Evolutionary conservation across 768 basidiomycete species (phyloP).

Genomic region (Fomitopsis pulvina): DNA sequence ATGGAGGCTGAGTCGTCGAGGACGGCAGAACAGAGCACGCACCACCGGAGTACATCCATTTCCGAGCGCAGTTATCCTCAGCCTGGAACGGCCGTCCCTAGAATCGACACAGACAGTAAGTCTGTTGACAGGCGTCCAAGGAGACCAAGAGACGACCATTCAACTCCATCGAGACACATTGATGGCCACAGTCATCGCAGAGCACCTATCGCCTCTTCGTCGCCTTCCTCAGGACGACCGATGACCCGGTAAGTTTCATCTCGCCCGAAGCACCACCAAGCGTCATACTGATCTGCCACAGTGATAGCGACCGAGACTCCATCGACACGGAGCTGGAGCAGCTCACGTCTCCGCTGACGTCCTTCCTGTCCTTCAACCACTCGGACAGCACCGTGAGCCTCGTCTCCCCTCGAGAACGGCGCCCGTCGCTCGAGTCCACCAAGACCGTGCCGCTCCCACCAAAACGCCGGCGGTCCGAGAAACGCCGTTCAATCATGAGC

Average conservation of each 20-base stretch:
- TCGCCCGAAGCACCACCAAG: background rate
- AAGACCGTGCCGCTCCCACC: slow-evolving; percentile 2
- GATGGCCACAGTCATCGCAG: background rate
- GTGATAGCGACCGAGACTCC: background rate
- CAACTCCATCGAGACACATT: background rate
- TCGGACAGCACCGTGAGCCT: slow-evolving; percentile 1
- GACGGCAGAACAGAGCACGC: background rate
- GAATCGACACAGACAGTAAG: background rate
- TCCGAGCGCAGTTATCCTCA: background rate
- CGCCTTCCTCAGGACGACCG: background rate
- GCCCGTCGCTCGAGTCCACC: background rate
- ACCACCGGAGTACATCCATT: background rate
- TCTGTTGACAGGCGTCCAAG: background rate
- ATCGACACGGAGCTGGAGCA: background rate
- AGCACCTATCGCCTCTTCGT: background rate
- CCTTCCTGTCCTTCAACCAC: slow-evolving; percentile 1
- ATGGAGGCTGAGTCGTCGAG: background rate
- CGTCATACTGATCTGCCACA: background rate
- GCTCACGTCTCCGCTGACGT: background rate
- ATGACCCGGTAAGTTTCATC: background rate
- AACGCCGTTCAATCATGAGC: slow-evolving; percentile 3
- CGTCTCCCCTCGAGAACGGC: background rate
- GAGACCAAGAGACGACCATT: background rate
- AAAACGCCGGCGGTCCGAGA: background rate
- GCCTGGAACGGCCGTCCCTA: background rate